Conservation (phyloP, 1,284 basidiomycete genomes). For the Cutaneotrichosporon daszewskae region DNA sequence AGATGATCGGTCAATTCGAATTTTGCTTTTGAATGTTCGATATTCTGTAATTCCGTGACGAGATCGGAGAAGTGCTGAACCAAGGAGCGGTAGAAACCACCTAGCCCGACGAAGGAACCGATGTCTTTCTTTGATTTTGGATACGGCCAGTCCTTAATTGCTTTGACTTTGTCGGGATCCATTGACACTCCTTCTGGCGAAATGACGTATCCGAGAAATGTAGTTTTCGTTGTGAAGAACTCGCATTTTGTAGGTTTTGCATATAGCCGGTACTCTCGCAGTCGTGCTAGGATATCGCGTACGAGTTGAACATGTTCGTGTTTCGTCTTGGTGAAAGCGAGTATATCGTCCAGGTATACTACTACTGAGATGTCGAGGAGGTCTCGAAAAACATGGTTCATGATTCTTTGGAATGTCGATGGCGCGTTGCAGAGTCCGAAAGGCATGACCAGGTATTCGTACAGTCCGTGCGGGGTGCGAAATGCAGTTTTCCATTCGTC, state of each 20-base stretch:
- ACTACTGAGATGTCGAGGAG: constrained; percentile 30
- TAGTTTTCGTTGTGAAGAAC: constrained; percentile 26
- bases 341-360: constrained; percentile 47
- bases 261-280: constrained; percentile 41
- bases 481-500: constrained; percentile 48
- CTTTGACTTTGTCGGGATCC: constrained; percentile 41
- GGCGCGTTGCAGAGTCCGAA: constrained; percentile 50
- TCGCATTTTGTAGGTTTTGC: constrained; percentile 48
- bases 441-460: constrained; percentile 48
- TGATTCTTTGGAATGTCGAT: constrained; percentile 40
- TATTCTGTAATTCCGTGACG: constrained; percentile 24
- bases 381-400: constrained; percentile 30
- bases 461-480: constrained; percentile 39
- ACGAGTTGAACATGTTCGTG: constrained; percentile 40
- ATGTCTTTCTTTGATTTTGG: constrained; percentile 41
- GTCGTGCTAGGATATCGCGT: constrained; percentile 39
- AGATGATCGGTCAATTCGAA: constrained; percentile 14
- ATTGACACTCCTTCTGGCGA: constrained; percentile 14
- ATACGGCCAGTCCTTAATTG: constrained; percentile 46
- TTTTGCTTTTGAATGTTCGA: background rate
- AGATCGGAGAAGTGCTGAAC: constrained; percentile 44
- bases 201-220: constrained; percentile 33
- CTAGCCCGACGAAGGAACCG: constrained; percentile 44
- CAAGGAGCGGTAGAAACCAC: constrained; percentile 49
- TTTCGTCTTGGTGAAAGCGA: constrained; percentile 48